Evolutionary conservation across 768 basidiomycete genomes (phyloP), one percentile per base, ranked within the genome.

Genomic region (Leccinum rimulosum): DNA sequence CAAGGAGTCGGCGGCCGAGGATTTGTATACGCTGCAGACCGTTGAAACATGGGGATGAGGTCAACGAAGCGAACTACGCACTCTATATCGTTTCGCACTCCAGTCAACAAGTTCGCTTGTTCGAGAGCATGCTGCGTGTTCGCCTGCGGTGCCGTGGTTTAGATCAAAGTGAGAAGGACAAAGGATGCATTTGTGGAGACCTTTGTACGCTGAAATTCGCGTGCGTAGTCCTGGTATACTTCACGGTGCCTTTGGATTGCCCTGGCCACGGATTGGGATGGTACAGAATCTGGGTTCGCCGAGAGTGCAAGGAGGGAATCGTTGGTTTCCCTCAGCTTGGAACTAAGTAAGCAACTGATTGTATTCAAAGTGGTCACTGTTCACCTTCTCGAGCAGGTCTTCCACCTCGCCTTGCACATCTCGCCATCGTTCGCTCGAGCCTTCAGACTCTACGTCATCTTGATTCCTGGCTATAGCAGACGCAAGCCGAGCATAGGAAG

Each of bases 41-140:
- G 49, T 64, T n/a, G 52, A 40, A 38, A 22, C 17, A 50, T 7
- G 38, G 33, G 11, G 19, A 15, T 12, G 6, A 38, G 51, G 6
- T 17, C 25, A 58, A 14, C 11, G 45, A 54, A 6, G 2, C 19
- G 17, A 36, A 36, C 27, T 11, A 74, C 87, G 49, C 66, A 96
- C 95, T 94, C 93, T 64, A 98, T 98, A 66, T 99, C 97, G 65
- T 95, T 94, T 63, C 95, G 83, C 4, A 98, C 95, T 8, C 93
- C 93, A 49, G 83, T 87, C 22, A 99, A 81, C 15, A 99, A 76
- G 70, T 93, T 96, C 1, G 88, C 90, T 69, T 93, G 86, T 66
- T 95, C 89, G 49, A 95, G 74, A 0, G 93, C 93, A 57, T 85
- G 80, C 66, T 93, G 84, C 22, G 94, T 85, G 70, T 92, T 95